Conservation (phyloP, 306 rosid genomes). For the Spatholobus suberectus region DNA sequence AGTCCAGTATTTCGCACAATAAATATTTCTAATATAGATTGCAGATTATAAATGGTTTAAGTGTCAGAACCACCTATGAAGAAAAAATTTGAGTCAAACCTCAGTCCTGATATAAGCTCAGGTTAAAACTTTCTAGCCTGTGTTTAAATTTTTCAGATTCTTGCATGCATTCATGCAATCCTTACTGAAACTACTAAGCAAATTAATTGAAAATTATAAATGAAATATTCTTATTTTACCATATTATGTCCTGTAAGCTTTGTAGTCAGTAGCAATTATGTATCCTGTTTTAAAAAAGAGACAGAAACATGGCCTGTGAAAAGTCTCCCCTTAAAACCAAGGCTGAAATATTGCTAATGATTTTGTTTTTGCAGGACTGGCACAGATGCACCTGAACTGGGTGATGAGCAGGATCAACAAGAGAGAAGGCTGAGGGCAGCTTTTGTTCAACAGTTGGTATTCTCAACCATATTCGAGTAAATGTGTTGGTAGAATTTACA, state of each 20-base stretch:
- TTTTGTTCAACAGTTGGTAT: constrained; percentile 69
- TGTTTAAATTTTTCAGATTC: not conserved
- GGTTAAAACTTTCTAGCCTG: not conserved
- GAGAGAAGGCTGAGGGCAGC: constrained; percentile 68
- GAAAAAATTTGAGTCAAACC: too few species aligned
- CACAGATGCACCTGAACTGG: constrained; percentile 43
- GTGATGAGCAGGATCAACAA: constrained; percentile 56
- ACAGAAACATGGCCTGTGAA: constrained; percentile 12
- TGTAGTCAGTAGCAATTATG: not conserved
- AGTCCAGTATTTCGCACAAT: not conserved
- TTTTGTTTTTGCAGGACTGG: constrained; percentile 52
- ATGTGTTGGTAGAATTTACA: constrained; percentile 11
- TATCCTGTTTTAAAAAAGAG: constrained; percentile 3
- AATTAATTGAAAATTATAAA: not conserved
- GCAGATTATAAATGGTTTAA: not conserved
- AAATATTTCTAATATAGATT: not conserved
- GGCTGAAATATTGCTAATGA: constrained; percentile 24
- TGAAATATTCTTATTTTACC: not conserved
- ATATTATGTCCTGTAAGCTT: not conserved
- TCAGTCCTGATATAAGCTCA: not conserved
- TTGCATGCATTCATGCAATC: not conserved
- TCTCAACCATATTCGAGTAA: constrained; percentile 69
- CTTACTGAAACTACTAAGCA: not conserved
- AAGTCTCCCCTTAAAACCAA: not conserved
- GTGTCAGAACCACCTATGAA: not conserved